These are phyloP conservation scores for Eucalyptus cladocalyx DNA, from an alignment of 345 rosid genomes.

Conservation along the genomic window DNA sequence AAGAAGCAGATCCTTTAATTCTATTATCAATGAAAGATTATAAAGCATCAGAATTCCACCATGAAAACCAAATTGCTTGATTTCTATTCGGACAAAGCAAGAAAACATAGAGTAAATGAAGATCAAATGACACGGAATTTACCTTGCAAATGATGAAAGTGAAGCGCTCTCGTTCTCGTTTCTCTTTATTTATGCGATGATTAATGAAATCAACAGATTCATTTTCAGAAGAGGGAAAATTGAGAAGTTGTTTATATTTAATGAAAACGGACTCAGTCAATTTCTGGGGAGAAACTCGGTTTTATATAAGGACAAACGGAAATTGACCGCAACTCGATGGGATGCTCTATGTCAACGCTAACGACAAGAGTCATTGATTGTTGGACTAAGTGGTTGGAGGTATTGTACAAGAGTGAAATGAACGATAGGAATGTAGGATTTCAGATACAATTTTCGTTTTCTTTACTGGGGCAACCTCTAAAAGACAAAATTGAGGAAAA, in stretches of 20 bases:
- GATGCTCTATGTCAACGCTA: no score
- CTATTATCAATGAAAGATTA: neutral
- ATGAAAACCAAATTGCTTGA: neutral
- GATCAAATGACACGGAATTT: neutral
- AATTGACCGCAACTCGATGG: no score
- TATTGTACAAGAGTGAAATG: no score
- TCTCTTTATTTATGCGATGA: neutral
- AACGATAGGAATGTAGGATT: no score
- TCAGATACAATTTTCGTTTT: no score
- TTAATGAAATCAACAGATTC: neutral
- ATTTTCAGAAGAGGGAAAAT: neutral
- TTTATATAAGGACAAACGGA: neutral
- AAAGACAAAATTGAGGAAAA: no score
- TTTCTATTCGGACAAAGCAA: neutral
- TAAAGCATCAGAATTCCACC: neutral
- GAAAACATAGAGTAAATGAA: neutral
- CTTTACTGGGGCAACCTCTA: no score
- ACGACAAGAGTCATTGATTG: no score
- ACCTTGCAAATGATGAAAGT: neutral
- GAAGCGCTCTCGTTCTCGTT: neutral
- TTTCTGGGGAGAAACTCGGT: neutral
- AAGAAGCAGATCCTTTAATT: neutral
- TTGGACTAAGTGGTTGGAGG: no score
- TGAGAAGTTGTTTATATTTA: neutral
- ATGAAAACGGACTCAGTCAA: neutral